Conservation (phyloP, 1,284 basidiomycete genomes). For the Ganoderma lucidum region DNA sequence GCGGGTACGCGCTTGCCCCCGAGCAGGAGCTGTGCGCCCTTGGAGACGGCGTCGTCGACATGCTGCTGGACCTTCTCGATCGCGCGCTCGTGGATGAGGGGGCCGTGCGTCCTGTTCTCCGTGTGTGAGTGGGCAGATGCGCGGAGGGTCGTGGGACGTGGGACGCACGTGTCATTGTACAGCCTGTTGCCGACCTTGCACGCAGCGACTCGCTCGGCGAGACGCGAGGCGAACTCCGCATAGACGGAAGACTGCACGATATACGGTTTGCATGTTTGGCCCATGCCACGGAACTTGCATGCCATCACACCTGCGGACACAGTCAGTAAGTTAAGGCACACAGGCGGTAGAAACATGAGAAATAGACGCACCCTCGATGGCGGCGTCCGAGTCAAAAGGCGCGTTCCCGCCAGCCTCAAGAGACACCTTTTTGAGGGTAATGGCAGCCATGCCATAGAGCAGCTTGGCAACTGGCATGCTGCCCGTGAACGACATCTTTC, state of each 20-base stretch:
- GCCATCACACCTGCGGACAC: slow-evolving; percentile 69
- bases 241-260: slow-evolving; percentile 87
- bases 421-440: slow-evolving; percentile 92
- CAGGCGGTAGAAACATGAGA: neutral
- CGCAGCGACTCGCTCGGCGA: slow-evolving; percentile 82
- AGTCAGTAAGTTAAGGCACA: neutral
- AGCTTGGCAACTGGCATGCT: slow-evolving; percentile 93
- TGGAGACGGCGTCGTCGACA: slow-evolving; percentile 84
- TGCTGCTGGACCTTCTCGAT: slow-evolving; percentile 90
- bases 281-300: slow-evolving; percentile 93
- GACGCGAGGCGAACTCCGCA: slow-evolving; percentile 85
- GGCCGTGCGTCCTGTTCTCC: slow-evolving; percentile 84
- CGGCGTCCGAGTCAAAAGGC: slow-evolving; percentile 92
- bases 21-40: slow-evolving; percentile 88
- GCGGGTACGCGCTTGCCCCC: slow-evolving; percentile 79
- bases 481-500: slow-evolving; percentile 95
- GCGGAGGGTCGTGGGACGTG: too few species aligned
- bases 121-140: too few species aligned
- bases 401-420: slow-evolving; percentile 92
- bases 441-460: slow-evolving; percentile 84
- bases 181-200: slow-evolving; percentile 95
- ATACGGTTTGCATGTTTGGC: slow-evolving; percentile 94
- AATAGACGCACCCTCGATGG: slow-evolving; percentile 74
- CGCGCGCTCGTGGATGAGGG: slow-evolving; percentile 89
- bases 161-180: slow-evolving; percentile 75